phyloP scores from a whole-genome alignment of 2,329 filamentous ascomycete species.

The Claviceps pazoutovae region DNA sequence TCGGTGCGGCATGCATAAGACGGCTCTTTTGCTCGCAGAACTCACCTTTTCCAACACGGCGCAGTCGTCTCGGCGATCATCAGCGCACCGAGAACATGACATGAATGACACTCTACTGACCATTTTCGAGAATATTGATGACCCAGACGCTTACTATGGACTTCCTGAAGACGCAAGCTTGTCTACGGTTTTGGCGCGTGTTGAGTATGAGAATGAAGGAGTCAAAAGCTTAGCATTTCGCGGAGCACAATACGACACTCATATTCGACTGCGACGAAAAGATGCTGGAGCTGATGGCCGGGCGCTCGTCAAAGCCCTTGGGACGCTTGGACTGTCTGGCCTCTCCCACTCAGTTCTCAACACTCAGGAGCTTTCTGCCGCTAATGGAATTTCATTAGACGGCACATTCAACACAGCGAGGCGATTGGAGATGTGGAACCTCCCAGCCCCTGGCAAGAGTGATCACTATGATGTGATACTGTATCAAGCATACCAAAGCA shows the following conservation, averaged over 20 bases:
- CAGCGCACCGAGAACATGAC: slow-evolving; percentile 36
- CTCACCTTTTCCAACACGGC: slow-evolving; percentile 44
- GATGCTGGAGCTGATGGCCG: slow-evolving; percentile 45
- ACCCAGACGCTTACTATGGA: slow-evolving; percentile 93
- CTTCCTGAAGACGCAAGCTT: slow-evolving; percentile 67
- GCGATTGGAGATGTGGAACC: slow-evolving; percentile 81
- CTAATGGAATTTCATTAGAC: slow-evolving; percentile 45
- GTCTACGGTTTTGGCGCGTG: slow-evolving; percentile 59
- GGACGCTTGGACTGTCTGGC: slow-evolving; percentile 70
- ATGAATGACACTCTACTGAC: slow-evolving; percentile 58
- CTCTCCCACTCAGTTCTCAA: slow-evolving; percentile 69
- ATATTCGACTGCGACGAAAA: slow-evolving; percentile 49
- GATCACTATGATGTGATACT: slow-evolving; percentile 53
- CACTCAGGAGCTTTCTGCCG: slow-evolving; percentile 46
- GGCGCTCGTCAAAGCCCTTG: slow-evolving; percentile 63
- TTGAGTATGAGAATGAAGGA: slow-evolving; percentile 84
- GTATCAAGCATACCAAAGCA: slow-evolving; percentile 68
- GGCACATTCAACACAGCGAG: slow-evolving; percentile 68
- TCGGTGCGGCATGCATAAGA: slow-evolving; percentile 72
- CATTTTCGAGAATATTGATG: slow-evolving; percentile 86
- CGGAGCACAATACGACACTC: slow-evolving; percentile 79
- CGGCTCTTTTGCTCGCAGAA: slow-evolving; percentile 73
- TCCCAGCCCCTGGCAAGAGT: slow-evolving; percentile 54
- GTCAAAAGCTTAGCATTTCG: slow-evolving; percentile 80
- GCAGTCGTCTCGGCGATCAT: slow-evolving; percentile 53